Conservation (phyloP, 306 rosid species). For the Glycine soja region DNA sequence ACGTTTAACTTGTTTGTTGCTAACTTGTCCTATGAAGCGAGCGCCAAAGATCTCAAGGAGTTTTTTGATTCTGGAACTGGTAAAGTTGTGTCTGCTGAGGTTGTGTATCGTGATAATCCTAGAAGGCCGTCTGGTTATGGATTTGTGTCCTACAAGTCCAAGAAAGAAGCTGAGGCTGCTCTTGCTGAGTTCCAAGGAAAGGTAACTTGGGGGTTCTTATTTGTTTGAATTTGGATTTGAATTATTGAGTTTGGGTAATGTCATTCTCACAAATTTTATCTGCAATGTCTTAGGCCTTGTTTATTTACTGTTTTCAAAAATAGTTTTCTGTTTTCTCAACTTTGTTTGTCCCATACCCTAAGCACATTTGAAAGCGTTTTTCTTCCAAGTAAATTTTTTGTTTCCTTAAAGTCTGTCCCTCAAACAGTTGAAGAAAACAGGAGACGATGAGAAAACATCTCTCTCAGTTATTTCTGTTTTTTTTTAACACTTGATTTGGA, state of each 20-base stretch:
- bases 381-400: neutral
- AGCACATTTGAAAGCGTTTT: neutral
- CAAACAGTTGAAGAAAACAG: neutral
- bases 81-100: conserved; percentile 68
- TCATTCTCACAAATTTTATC: neutral
- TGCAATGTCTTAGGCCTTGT: neutral
- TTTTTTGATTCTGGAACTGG: conserved; percentile 69
- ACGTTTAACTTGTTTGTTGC: conserved; percentile 87
- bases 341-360: neutral
- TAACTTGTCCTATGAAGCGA: conserved; percentile 76
- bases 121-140: conserved; percentile 87
- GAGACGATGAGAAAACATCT: neutral
- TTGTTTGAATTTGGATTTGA: conserved; percentile 35
- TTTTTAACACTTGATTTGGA: neutral
- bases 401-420: neutral
- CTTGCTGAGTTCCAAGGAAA: conserved; percentile 76
- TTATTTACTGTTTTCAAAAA: neutral
- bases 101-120: conserved; percentile 72
- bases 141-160: conserved; percentile 83
- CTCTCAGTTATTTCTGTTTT: neutral
- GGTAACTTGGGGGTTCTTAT: conserved; percentile 58
- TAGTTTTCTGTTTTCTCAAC: no score
- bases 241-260: conserved; percentile 8
- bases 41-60: conserved; percentile 77
- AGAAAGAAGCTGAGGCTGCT: conserved; percentile 82